Conservation (phyloP, 2,329 filamentous ascomycete species). For the Claviceps humidiphila region DNA sequence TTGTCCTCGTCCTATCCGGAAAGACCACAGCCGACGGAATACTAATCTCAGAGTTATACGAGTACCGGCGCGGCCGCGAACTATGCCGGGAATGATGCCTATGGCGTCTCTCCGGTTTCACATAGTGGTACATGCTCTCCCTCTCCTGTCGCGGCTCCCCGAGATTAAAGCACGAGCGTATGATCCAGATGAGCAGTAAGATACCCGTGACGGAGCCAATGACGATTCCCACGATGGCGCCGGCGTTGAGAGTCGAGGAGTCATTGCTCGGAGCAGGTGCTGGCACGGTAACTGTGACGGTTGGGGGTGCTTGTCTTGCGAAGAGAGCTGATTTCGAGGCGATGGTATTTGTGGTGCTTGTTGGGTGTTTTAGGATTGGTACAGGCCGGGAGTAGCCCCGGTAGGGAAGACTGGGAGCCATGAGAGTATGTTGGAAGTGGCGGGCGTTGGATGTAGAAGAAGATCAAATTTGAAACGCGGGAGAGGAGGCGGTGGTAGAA, state of each 20-base stretch:
- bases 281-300: constrained; percentile 18
- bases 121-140: constrained; percentile 20
- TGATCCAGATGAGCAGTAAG: constrained; percentile 32
- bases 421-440: too few species aligned
- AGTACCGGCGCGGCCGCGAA: constrained; percentile 4
- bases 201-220: constrained; percentile 34
- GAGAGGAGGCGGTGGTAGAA: too few species aligned
- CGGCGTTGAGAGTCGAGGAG: constrained; percentile 25
- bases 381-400: too few species aligned
- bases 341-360: not conserved
- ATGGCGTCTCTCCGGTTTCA: constrained; percentile 10
- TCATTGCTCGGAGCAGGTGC: constrained; percentile 6
- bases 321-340: not conserved
- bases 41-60: not conserved
- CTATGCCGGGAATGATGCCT: constrained; percentile 14
- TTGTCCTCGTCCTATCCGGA: not conserved
- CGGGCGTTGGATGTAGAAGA: too few species aligned
- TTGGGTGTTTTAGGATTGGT: not conserved
- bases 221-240: constrained; percentile 38
- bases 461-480: too few species aligned
- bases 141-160: constrained; percentile 22
- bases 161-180: constrained; percentile 30
- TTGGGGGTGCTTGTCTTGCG: not conserved
- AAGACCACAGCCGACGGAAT: not conserved
- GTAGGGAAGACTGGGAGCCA: too few species aligned